These are phyloP conservation scores for Claviceps monticola DNA, from an alignment of 2,329 filamentous ascomycete species.

Conservation along the genomic window DNA sequence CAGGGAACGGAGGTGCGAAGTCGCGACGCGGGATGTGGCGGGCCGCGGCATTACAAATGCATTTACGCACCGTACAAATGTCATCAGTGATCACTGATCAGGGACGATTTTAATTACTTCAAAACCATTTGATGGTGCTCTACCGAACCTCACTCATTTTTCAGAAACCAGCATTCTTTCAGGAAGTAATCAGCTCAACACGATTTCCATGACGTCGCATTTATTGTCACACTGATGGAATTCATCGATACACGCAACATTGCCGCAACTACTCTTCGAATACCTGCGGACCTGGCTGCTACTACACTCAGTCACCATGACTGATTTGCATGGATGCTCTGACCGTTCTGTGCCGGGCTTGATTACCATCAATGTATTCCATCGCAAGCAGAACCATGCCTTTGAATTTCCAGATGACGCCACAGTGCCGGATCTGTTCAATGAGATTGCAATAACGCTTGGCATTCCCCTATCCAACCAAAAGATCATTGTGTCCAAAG, in stretches of 20 bases:
- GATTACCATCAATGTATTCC: constrained; percentile 31
- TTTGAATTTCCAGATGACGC: constrained; percentile 30
- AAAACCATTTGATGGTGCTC: neutral
- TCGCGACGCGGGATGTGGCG: too few species aligned
- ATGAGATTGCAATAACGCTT: constrained; percentile 39
- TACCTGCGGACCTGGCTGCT: neutral
- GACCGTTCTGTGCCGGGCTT: constrained; percentile 10
- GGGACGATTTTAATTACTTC: neutral
- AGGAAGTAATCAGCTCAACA: neutral
- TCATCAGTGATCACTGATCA: too few species aligned
- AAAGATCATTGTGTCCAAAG: constrained; percentile 54
- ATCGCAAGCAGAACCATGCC: constrained; percentile 31
- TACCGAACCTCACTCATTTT: neutral
- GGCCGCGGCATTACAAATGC: too few species aligned
- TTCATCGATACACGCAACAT: neutral
- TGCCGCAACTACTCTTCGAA: too few species aligned
- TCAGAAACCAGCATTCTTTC: neutral
- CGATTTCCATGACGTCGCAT: neutral
- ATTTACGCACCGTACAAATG: too few species aligned
- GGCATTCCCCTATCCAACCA: constrained; percentile 49
- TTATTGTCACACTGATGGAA: neutral
- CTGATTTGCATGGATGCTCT: neutral
- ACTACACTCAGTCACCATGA: neutral
- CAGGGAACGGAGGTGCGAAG: too few species aligned
- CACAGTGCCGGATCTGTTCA: constrained; percentile 44